Base-by-base conservation (phyloP, 2,329 filamentous ascomycete species). In the Trichoderma brevicompactum region DNA sequence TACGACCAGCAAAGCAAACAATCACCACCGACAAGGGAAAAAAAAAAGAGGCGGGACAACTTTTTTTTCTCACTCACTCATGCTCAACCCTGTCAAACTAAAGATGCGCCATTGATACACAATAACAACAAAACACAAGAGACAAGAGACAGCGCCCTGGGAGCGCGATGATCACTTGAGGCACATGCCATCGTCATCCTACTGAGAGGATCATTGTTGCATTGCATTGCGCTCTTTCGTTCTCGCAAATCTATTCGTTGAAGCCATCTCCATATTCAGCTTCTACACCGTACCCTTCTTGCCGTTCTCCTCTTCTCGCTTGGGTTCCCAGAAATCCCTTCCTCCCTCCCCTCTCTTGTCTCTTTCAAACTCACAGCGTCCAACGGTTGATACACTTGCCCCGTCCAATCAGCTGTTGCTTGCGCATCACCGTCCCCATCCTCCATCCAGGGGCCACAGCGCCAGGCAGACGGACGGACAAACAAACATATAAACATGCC, bases 271-370 rank as follows among this genome's bases (percentile, higher is more conserved):
- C 41, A 23, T 56, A 41, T 59, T 28, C 41, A 23, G 43, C 38
- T n/a, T 52, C 59, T 44, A 53, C 59, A 52, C 59, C 59, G 59
- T 62, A 52, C 48, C 58, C 48, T 38, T 44, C 55, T 62, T 40
- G 32, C 17, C 34, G 34, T 40, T 58, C 15, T 58, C 23, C 15
- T 28, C 2, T 40, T 34, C 38, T 10, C 17, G 13, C 23, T 52
- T 43, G 23, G 34, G 23, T 46, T 34, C 58, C n/a, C 10, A 28
- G 6, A 50, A 50, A 5, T 19, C 36, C 17, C 15, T 65, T 12
- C 28, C 32, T 34, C 41, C 28, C 10, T 28, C 32, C 17, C 15
- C 34, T 41, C n/a, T 34, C n/a, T 34, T 2, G 15, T 7, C 15
- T 12, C 10, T 9, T 13, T 7, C 32, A 9, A 32, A 8, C 36